Conservation (phyloP, 2,329 filamentous ascomycete genomes). For the Pseudopyricularia javanii region DNA sequence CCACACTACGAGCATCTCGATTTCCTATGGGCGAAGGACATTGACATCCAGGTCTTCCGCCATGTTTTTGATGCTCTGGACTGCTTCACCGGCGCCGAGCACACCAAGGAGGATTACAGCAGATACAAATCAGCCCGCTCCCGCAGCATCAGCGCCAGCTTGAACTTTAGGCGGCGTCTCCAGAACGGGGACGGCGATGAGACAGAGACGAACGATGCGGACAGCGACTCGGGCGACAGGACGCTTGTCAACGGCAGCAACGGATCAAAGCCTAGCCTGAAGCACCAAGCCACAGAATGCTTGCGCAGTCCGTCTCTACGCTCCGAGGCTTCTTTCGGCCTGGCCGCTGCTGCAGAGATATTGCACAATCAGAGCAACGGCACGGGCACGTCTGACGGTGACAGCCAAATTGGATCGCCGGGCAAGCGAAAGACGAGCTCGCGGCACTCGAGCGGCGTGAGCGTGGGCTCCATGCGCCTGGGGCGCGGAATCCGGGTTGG, state of each 20-base stretch:
- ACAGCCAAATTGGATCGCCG: background rate
- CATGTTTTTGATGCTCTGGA: constrained; percentile 86
- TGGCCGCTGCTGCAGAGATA: background rate
- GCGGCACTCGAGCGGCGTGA: constrained; percentile 17
- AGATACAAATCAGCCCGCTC: constrained; percentile 40
- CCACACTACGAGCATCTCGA: constrained; percentile 94
- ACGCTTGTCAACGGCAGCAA: background rate
- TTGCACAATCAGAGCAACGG: background rate
- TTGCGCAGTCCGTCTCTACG: background rate
- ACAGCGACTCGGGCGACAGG: background rate
- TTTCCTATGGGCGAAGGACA: constrained; percentile 86
- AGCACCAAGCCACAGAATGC: constrained; percentile 1
- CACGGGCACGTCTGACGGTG: background rate
- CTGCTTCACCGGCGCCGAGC: constrained; percentile 47
- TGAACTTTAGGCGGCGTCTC: constrained; percentile 15
- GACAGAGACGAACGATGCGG: background rate
- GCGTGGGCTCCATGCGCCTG: constrained; percentile 16
- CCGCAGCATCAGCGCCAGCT: constrained; percentile 28
- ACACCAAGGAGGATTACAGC: constrained; percentile 48
- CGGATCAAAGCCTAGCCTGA: background rate
- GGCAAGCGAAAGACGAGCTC: constrained; percentile 4
- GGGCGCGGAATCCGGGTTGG: constrained; percentile 8
- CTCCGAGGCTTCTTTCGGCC: background rate
- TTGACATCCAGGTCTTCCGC: constrained; percentile 73
- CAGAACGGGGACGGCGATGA: background rate